Conservation (phyloP, 2,329 filamentous ascomycete genomes). For the Ceratocystis papillata region DNA sequence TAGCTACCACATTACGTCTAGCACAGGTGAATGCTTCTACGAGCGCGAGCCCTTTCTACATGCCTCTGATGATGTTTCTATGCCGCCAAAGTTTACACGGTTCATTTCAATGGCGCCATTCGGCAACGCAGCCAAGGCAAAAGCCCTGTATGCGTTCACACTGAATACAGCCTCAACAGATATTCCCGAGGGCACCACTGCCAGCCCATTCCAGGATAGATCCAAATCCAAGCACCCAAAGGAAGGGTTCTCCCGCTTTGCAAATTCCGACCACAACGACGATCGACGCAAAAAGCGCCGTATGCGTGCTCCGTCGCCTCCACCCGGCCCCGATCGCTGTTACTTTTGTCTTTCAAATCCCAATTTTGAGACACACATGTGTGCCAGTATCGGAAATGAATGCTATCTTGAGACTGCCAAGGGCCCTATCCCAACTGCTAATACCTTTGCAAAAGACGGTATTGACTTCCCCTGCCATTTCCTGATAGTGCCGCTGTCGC, state of each 20-base stretch:
- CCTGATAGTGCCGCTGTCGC: conserved; percentile 79
- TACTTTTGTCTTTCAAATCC: conserved; percentile 94
- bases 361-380: conserved; percentile 72
- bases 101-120: conserved; percentile 82
- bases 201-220: conserved; percentile 51
- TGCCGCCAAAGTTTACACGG: conserved; percentile 49
- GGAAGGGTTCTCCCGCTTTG: conserved; percentile 28
- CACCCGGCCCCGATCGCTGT: conserved; percentile 65
- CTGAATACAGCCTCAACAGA: conserved; percentile 38
- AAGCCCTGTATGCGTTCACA: conserved; percentile 67
- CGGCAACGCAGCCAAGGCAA: conserved; percentile 65
- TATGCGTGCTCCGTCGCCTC: conserved; percentile 42
- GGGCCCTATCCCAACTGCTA: conserved; percentile 64
- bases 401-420: conserved; percentile 86
- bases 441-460: conserved; percentile 53
- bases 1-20: conserved; percentile 77
- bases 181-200: conserved; percentile 60
- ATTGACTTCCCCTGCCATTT: conserved; percentile 74
- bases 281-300: conserved; percentile 38
- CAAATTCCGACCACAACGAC: conserved; percentile 35
- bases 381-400: conserved; percentile 78
- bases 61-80: conserved; percentile 37
- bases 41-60: conserved; percentile 86
- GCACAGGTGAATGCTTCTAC: conserved; percentile 57
- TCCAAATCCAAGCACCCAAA: background rate